Evolutionary conservation across 495 filamentous ascomycete genomes (phyloP), one percentile per base, ranked within the genome.

Genomic region (Durotheca rogersii): DNA sequence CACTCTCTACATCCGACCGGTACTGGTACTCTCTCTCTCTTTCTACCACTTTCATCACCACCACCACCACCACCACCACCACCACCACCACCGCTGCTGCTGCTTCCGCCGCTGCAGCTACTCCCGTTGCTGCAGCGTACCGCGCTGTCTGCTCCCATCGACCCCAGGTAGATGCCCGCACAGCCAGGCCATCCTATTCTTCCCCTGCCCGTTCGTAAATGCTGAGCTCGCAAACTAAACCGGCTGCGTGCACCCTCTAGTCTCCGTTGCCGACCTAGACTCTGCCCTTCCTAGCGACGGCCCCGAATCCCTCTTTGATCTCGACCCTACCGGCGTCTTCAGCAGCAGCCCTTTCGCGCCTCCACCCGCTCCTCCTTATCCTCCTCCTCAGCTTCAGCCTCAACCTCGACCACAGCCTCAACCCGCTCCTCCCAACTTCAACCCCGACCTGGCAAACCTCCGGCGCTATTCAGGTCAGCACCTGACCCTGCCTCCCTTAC

Each of bases 181-280:
- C n/a, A n/a, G n/a, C n/a, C n/a, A n/a, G n/a, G n/a, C n/a, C n/a
- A n/a, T n/a, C n/a, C n/a, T n/a, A n/a, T 27, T 23, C 14, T 23
- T 21, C 32, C 35, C 15, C 9, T 21, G 38, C 36, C 10, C 37
- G 25, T 21, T 35, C 39, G 16, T 35, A 48, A 20, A 45, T 33
- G 39, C 16, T 9, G 7, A 37, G 35, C 56, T 58, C 46, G 50
- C 9, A 27, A 27, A 4, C 23, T 27, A 53, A 30, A 7, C 3
- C 23, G 34, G 35, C 10, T 42, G 35, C 19, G 43, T 53, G 40
- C 39, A 37, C 48, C 35, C 43, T 41, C 30, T 48, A 58, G 44
- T 40, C 17, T 46, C 49, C 49, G 34, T 37, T 49, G 45, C 49
- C 5, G 50, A 58, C 14, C 15, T 29, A 9, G 20, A 49, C 41